Conservation (phyloP, 179 eudicot genomes). For the Actinidia polygama region DNA sequence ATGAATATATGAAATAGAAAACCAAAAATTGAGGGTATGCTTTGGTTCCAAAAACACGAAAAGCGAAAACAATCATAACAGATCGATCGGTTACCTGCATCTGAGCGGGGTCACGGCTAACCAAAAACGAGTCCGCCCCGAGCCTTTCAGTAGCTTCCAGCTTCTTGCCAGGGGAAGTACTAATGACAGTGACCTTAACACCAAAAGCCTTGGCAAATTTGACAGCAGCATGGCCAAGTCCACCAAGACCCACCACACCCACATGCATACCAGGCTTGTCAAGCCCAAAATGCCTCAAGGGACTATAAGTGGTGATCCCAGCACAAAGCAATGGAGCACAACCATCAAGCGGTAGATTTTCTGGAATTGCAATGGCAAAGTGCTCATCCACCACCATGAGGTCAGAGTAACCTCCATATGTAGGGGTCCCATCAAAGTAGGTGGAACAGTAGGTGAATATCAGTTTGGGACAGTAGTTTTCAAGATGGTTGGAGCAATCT, state of each 20-base stretch:
- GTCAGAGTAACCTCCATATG: constrained; percentile 21
- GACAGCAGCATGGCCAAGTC: constrained; percentile 24
- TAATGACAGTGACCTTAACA: constrained; percentile 26
- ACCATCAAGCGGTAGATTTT: constrained; percentile 13
- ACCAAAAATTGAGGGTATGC: too few relatives aligned
- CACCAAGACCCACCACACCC: constrained; percentile 27
- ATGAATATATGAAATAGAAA: too few relatives aligned
- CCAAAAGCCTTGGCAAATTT: constrained; percentile 29
- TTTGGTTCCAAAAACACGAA: too few relatives aligned
- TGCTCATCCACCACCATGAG: constrained; percentile 15
- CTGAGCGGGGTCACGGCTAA: constrained; percentile 13
- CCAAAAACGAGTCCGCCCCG: constrained; percentile 15
- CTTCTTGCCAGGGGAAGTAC: constrained; percentile 17
- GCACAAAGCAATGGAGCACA: constrained; percentile 28
- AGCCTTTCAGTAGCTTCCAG: constrained; percentile 9
- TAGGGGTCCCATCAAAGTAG: constrained; percentile 18
- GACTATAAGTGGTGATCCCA: constrained; percentile 24
- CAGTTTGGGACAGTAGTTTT: constrained; percentile 30
- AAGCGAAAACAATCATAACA: too few relatives aligned
- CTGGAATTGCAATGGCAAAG: constrained; percentile 10
- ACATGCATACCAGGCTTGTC: constrained; percentile 13
- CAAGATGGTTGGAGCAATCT: constrained; percentile 9
- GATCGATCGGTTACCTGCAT: too few relatives aligned
- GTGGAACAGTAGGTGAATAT: constrained; percentile 2
- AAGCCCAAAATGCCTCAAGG: constrained; percentile 24